A percentile compares a stretch with the other conserved stretches of the same genome.
These are phyloP conservation scores for Cercospora nicotianae DNA, from an alignment of 2,329 filamentous ascomycete species.

Conservation along the genomic window DNA sequence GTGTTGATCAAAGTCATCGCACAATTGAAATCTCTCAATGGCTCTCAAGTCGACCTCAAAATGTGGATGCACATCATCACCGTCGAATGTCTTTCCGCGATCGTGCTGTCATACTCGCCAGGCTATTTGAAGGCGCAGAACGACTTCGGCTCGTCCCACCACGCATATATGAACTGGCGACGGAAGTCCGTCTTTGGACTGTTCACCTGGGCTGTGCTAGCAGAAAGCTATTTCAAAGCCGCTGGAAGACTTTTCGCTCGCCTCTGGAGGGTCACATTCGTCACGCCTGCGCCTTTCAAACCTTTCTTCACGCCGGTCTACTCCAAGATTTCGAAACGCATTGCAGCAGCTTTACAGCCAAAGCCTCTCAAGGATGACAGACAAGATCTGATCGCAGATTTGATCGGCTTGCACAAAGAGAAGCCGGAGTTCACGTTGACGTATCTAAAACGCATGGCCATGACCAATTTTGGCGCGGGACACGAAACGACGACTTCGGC, in stretches of 20 bases:
- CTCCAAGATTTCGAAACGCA: conserved; percentile 18
- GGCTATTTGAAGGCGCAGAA: conserved; percentile 20
- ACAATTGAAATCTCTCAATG: conserved; percentile 8
- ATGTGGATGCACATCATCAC: conserved; percentile 28
- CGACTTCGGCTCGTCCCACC: conserved; percentile 19
- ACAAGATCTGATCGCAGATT: conserved; percentile 18
- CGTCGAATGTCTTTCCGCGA: conserved; percentile 22
- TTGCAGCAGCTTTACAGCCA: conserved; percentile 15
- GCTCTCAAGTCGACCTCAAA: conserved; percentile 20
- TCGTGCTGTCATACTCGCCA: conserved; percentile 23
- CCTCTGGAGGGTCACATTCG: conserved; percentile 19
- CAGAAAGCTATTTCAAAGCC: conserved; percentile 22
- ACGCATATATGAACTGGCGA: conserved; percentile 25
- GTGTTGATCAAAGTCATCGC: conserved; percentile 19
- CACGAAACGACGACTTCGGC: conserved; percentile 26
- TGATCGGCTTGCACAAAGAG: conserved; percentile 23
- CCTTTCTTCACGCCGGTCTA: conserved; percentile 21
- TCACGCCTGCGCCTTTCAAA: conserved; percentile 20
- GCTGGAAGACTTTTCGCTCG: conserved; percentile 19
- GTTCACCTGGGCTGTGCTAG: conserved; percentile 21
- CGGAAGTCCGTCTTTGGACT: conserved; percentile 25
- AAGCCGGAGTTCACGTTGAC: conserved; percentile 22
- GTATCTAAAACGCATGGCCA: conserved; percentile 26
- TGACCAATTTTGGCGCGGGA: conserved; percentile 26
- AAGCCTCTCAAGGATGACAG: conserved; percentile 15